Conservation (phyloP, 805 yeast species). For the Debaryomyces maramus region DNA sequence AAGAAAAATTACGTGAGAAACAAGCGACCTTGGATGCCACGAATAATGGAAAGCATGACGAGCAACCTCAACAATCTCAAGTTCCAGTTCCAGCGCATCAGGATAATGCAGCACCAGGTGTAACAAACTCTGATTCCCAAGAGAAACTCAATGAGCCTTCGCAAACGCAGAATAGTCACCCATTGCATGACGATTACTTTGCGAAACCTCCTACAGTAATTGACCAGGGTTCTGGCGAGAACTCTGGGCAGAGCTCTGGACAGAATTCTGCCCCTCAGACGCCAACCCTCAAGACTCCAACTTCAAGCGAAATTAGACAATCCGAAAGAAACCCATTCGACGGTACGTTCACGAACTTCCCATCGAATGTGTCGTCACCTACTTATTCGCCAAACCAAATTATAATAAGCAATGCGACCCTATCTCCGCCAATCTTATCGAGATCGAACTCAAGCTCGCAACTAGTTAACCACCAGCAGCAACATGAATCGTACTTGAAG, state of each 20-base stretch:
- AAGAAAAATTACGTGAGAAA: not conserved
- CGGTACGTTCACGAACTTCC: constrained; percentile 18
- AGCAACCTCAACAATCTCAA: not conserved
- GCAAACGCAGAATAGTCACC: not conserved
- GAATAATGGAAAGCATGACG: not conserved
- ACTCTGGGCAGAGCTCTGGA: too few species aligned
- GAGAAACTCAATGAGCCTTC: not conserved
- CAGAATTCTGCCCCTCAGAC: constrained; percentile 12
- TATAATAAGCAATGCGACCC: not conserved
- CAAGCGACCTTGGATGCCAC: not conserved
- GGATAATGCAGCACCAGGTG: not conserved
- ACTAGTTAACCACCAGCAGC: constrained; percentile 17
- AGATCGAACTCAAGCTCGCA: constrained; percentile 1
- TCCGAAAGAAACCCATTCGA: constrained; percentile 41
- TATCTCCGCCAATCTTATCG: constrained; percentile 4
- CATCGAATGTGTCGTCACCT: constrained; percentile 10
- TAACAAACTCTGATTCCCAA: not conserved
- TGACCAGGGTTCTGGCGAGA: not conserved
- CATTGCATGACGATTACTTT: not conserved
- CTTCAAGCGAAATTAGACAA: constrained; percentile 1
- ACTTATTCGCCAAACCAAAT: constrained; percentile 10
- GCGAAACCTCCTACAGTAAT: not conserved
- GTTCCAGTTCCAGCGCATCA: not conserved
- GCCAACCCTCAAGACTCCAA: constrained; percentile 37
- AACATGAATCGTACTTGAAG: constrained; percentile 37